These are phyloP conservation scores for Colletotrichum eremochloae DNA, from an alignment of 2,329 filamentous ascomycete genomes.

Conservation along the genomic window DNA sequence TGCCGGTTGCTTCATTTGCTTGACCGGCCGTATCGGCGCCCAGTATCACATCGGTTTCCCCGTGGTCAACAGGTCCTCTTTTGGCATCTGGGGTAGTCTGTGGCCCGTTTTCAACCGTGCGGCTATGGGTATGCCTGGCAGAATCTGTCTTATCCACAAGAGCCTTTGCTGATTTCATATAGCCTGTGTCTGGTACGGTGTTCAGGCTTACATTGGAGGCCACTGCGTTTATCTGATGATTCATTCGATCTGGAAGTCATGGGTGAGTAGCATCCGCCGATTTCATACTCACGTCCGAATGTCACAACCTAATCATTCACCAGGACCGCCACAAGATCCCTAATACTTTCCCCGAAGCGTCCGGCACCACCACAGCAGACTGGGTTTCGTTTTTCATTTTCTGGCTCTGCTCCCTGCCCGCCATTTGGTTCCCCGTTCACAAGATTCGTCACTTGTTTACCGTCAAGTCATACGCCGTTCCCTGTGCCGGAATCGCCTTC, in stretches of 20 bases:
- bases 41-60: constrained; percentile 92
- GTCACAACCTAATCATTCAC: neutral
- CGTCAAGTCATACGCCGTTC: constrained; percentile 88
- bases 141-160: no score
- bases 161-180: neutral
- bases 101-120: constrained; percentile 93
- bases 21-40: constrained; percentile 87
- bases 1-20: constrained; percentile 79
- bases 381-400: constrained; percentile 90
- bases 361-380: constrained; percentile 80
- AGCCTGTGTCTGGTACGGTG: constrained; percentile 89
- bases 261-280: constrained; percentile 56
- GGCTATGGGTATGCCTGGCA: constrained; percentile 71
- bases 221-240: constrained; percentile 93
- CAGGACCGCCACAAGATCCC: constrained; percentile 68
- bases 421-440: constrained; percentile 91
- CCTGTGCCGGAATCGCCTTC: constrained; percentile 85
- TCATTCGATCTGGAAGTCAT: constrained; percentile 81
- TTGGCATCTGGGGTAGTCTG: constrained; percentile 89
- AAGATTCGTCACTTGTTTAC: constrained; percentile 92
- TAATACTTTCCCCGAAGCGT: constrained; percentile 74
- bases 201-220: constrained; percentile 87
- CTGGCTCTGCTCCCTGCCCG: constrained; percentile 83
- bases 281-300: neutral
- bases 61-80: constrained; percentile 81